phyloP scores from a whole-genome alignment of 2,329 filamentous ascomycete genomes.

The Neophaeococcomyces aloes region DNA sequence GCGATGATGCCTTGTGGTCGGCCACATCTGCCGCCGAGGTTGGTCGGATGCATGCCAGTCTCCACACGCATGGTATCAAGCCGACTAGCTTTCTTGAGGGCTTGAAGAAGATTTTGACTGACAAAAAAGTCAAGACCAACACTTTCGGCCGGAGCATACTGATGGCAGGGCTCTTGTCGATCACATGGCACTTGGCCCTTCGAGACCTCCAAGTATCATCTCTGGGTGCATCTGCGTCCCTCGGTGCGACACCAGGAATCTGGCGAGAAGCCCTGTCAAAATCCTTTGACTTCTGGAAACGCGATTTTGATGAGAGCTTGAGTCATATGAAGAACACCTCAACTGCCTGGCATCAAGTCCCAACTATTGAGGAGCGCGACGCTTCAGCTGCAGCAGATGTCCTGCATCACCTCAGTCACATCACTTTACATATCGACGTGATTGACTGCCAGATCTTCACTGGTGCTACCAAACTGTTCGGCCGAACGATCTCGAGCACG shows the following conservation, averaged over 20 bases:
- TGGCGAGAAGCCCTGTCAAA: slow-evolving; percentile 78
- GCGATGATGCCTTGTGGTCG: slow-evolving; percentile 86
- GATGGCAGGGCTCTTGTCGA: slow-evolving; percentile 86
- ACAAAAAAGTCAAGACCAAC: slow-evolving; percentile 76
- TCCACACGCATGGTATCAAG: slow-evolving; percentile 72
- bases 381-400: slow-evolving; percentile 83
- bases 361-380: slow-evolving; percentile 47
- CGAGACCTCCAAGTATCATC: slow-evolving; percentile 86
- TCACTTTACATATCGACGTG: slow-evolving; percentile 95
- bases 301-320: slow-evolving; percentile 76
- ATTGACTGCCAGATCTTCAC: slow-evolving; percentile 97
- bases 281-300: slow-evolving; percentile 89
- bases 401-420: slow-evolving; percentile 85
- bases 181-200: slow-evolving; percentile 97
- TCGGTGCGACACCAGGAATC: slow-evolving; percentile 70
- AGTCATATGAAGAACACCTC: slow-evolving; percentile 28
- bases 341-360: slow-evolving; percentile 32
- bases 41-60: slow-evolving; percentile 66
- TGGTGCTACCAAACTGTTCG: slow-evolving; percentile 71
- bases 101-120: slow-evolving; percentile 76
- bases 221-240: slow-evolving; percentile 56
- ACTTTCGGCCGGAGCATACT: slow-evolving; percentile 85
- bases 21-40: slow-evolving; percentile 82
- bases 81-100: slow-evolving; percentile 82
- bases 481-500: slow-evolving; percentile 69